Evolutionary conservation across 2,329 filamentous ascomycete species (phyloP), one percentile per base, ranked within the genome.

Genomic region (Lachnellula hyalina): DNA sequence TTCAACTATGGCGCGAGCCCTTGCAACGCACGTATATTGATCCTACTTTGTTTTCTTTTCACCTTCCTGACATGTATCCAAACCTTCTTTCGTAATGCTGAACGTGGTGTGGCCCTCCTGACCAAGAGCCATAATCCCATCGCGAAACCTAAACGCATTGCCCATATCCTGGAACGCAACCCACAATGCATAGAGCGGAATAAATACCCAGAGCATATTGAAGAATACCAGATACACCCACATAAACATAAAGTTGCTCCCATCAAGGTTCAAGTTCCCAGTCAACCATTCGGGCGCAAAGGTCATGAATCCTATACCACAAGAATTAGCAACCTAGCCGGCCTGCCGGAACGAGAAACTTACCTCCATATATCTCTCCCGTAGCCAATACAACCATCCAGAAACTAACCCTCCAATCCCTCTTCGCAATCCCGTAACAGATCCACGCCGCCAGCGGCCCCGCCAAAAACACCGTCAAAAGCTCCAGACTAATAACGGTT

Each of bases 171-270:
- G 61, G 41, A 76, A 75, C 1, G 78, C 75, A 53, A 83, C 75
- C 61, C 75, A 84, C 53, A 85, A 73, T 19, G 78, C 74, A 68
- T 83, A 87, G 1, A 80, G 53, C 0, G 84, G 84, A 58, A 86
- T 76, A 58, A 80, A 78, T 4, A 87, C 83, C 84, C 84, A 87
- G 4, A 86, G 72, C 63, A 77, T 78, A 70, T 87, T 87, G 74
- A 87, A 87, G 70, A 87, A 86, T 61, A 85, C 74, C 15, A 87
- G 72, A 62, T 86, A 87, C 14, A 86, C 73, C 83, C 83, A 87
- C 40, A 57, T 55, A 25, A 64, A 68, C 82, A 87, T 84, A 63
- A 81, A 85, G 70, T 86, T 87, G 71, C 77, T 83, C 17, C 76
- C 75, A 67, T 86, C 81, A 56, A 87, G 77, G 65, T 84, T 85